These are phyloP conservation scores for Psidium guajava DNA, from an alignment of 345 rosid species.

Conservation along the genomic window DNA sequence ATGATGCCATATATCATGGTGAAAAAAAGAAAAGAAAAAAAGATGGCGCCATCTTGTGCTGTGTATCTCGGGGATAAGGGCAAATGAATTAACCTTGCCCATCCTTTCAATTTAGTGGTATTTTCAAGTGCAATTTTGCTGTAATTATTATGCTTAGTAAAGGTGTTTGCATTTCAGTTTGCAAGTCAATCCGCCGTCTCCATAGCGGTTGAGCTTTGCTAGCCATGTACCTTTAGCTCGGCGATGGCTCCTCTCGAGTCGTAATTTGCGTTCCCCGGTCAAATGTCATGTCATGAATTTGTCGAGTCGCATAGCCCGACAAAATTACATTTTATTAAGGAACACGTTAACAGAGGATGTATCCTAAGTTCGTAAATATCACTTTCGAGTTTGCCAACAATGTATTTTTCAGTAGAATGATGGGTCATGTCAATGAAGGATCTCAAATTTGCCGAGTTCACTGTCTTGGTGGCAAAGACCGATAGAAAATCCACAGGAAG, in stretches of 20 bases:
- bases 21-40: background rate
- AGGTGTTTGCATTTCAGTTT: background rate
- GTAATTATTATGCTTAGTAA: background rate
- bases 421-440: background rate
- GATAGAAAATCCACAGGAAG: background rate
- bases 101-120: background rate
- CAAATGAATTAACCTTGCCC: background rate
- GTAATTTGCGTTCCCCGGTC: background rate
- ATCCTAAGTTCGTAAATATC: background rate
- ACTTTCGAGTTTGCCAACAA: background rate
- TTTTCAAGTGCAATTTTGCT: background rate
- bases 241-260: background rate
- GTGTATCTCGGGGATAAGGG: background rate
- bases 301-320: background rate
- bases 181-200: background rate
- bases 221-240: background rate
- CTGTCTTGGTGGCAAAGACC: background rate
- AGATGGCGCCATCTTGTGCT: background rate
- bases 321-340: background rate
- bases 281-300: background rate
- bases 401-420: background rate
- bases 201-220: background rate
- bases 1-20: slow-evolving; percentile 63
- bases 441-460: background rate
- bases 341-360: background rate